phyloP scores from a whole-genome alignment of 176 grass and related monocot species.

The Olyra latifolia region DNA sequence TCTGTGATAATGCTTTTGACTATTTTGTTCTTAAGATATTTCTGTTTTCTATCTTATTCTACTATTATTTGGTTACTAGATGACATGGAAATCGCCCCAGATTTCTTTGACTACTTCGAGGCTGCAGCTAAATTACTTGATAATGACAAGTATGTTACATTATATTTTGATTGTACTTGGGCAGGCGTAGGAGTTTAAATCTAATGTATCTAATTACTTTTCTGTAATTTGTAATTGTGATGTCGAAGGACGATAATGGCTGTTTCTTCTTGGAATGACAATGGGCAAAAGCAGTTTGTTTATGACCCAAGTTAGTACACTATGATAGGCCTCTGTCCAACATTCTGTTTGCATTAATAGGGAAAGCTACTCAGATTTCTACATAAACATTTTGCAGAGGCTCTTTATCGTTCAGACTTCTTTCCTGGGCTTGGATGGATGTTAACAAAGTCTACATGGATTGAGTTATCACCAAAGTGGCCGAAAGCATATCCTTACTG shows the following conservation, averaged over 20 bases:
- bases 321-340: neutral
- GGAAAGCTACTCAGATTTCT: conserved; percentile 37
- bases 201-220: conserved; percentile 25
- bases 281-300: conserved; percentile 93
- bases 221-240: conserved; percentile 15
- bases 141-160: conserved; percentile 70
- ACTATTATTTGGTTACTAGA: conserved; percentile 58
- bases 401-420: conserved; percentile 94
- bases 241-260: conserved; percentile 88
- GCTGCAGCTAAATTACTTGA: conserved; percentile 85
- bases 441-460: conserved; percentile 89
- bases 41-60: conserved; percentile 8
- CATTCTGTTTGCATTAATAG: conserved; percentile 16
- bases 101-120: conserved; percentile 97
- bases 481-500: conserved; percentile 99
- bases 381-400: conserved; percentile 53
- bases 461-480: conserved; percentile 96
- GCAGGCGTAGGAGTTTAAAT: neutral
- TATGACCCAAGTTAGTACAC: conserved; percentile 79
- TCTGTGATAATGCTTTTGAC: conserved; percentile 23
- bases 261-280: conserved; percentile 98
- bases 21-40: conserved; percentile 24
- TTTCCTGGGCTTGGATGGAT: conserved; percentile 99
- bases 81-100: conserved; percentile 97
- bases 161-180: conserved; percentile 21